These are phyloP conservation scores for Suillus weaverae DNA, from an alignment of 768 basidiomycete species.

Conservation along the genomic window DNA sequence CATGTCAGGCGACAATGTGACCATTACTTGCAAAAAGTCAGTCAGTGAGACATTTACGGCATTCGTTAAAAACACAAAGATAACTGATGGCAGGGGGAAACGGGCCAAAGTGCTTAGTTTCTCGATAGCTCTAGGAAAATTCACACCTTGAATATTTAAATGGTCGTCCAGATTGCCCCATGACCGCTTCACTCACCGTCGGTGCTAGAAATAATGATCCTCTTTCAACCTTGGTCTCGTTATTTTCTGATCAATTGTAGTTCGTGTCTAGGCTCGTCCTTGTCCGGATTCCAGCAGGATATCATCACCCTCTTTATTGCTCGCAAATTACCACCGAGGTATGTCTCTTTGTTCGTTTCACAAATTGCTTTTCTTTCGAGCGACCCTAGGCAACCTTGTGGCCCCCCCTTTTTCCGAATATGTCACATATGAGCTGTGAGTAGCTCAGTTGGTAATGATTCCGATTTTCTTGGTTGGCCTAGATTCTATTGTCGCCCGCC, in stretches of 20 bases:
- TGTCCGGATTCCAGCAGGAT: neutral
- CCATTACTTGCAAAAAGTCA: neutral
- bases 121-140: neutral
- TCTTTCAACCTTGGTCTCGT: neutral
- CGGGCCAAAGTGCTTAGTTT: neutral
- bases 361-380: neutral
- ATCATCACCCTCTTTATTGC: neutral
- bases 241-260: neutral
- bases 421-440: neutral
- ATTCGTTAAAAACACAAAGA: neutral
- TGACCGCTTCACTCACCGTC: neutral
- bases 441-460: too few relatives aligned
- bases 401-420: neutral
- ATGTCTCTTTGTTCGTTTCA: neutral
- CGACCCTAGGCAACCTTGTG: neutral
- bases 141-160: neutral
- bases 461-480: neutral
- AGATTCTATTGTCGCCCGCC: neutral
- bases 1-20: neutral
- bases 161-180: neutral
- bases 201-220: neutral
- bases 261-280: neutral
- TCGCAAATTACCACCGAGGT: neutral
- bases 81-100: neutral
- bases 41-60: neutral